phyloP scores from a whole-genome alignment of 2,329 filamentous ascomycete species.

The Fusarium sp. region DNA sequence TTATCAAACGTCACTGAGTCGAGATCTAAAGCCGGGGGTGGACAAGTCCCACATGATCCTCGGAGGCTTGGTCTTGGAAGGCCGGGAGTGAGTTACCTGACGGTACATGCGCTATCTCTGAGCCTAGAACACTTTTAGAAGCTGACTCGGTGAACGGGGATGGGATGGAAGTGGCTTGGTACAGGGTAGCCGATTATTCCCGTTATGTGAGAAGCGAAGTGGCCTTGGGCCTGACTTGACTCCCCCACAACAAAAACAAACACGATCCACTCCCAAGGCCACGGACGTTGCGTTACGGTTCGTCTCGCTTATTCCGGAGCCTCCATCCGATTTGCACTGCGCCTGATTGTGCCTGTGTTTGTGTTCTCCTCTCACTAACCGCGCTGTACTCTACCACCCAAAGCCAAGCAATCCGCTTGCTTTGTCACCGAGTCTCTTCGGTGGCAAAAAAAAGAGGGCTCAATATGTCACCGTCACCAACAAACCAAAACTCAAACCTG shows the following conservation, averaged over 20 bases:
- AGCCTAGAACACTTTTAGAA: conserved; percentile 14
- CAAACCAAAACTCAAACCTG: conserved; percentile 1
- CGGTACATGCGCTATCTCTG: conserved; percentile 8
- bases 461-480: conserved; percentile 5
- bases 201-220: background rate
- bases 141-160: conserved; percentile 1
- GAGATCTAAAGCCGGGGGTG: conserved; percentile 9
- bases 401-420: background rate
- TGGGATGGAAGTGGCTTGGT: background rate
- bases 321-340: conserved; percentile 26
- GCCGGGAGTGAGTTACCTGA: conserved; percentile 24
- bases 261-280: conserved; percentile 22
- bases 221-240: background rate
- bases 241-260: conserved; percentile 34
- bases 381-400: conserved; percentile 6
- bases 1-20: conserved; percentile 34
- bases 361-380: background rate
- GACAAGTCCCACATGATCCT: conserved; percentile 12
- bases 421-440: background rate
- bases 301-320: conserved; percentile 31
- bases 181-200: conserved; percentile 18
- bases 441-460: conserved; percentile 2
- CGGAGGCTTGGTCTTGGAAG: conserved; percentile 4
- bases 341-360: background rate
- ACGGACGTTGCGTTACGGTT: background rate